phyloP scores from a whole-genome alignment of 805 yeast species.

The Metschnikowia peoriensis region DNA sequence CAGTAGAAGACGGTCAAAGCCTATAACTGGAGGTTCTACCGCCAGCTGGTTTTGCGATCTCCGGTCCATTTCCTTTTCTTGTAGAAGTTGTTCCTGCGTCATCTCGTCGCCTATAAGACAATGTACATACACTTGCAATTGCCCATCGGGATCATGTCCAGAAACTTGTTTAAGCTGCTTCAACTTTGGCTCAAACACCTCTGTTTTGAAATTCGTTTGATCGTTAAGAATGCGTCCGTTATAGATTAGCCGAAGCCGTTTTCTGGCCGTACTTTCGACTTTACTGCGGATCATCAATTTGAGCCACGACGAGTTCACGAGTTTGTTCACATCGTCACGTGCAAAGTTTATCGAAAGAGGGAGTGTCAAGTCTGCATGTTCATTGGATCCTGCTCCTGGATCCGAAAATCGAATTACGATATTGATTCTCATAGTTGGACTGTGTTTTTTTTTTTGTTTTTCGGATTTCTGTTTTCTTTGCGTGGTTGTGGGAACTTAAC shows the following conservation, averaged over 20 bases:
- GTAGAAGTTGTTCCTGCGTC: slow-evolving; percentile 50
- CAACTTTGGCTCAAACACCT: slow-evolving; percentile 37
- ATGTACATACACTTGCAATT: slow-evolving; percentile 57
- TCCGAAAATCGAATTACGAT: slow-evolving; percentile 33
- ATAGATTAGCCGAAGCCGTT: slow-evolving; percentile 63
- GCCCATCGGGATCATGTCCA: slow-evolving; percentile 12
- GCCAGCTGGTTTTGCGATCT: slow-evolving; percentile 42
- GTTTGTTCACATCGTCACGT: slow-evolving; percentile 30
- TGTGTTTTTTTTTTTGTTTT: neutral
- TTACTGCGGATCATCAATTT: slow-evolving; percentile 29
- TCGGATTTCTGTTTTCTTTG: neutral
- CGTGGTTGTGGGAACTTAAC: neutral
- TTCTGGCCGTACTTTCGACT: slow-evolving; percentile 17
- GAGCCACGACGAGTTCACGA: slow-evolving; percentile 32
- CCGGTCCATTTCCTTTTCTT: slow-evolving; percentile 59
- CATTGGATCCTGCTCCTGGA: slow-evolving; percentile 19
- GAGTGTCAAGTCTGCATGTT: slow-evolving; percentile 27
- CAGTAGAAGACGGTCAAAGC: slow-evolving; percentile 78
- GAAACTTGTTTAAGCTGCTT: slow-evolving; percentile 10
- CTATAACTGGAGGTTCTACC: slow-evolving; percentile 67
- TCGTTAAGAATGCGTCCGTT: slow-evolving; percentile 66
- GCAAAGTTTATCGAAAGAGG: slow-evolving; percentile 28
- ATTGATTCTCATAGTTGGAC: slow-evolving; percentile 22
- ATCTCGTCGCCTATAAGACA: slow-evolving; percentile 74
- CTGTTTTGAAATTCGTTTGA: slow-evolving; percentile 52